Evolutionary conservation across 371 early-diverging fungal species (phyloP).

Genomic region (Syncephalis fuscata): DNA sequence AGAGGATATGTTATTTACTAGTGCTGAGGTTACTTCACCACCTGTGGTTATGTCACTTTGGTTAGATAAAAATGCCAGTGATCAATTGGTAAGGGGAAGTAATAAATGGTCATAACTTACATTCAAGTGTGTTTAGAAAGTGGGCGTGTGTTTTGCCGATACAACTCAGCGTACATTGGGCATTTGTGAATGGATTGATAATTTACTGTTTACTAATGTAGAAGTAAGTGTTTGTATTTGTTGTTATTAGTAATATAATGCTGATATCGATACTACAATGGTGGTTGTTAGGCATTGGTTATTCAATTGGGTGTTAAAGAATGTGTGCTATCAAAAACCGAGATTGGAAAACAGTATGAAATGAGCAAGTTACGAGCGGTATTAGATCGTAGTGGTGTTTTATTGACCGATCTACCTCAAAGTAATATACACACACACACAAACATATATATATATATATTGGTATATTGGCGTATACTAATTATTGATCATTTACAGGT

Average conservation of each 20-base stretch:
- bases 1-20: constrained; percentile 72
- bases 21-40: constrained; percentile 43
- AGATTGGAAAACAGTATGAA: constrained; percentile 40
- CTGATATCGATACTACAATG: not conserved
- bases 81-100: too few species aligned
- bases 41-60: constrained; percentile 73
- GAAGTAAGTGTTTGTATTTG: constrained; percentile 28
- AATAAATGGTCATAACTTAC: not conserved
- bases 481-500: constrained; percentile 12
- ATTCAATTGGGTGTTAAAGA: constrained; percentile 89
- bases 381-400: constrained; percentile 55
- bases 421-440: too few species aligned
- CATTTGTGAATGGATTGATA: constrained; percentile 79
- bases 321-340: constrained; percentile 52
- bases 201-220: constrained; percentile 78
- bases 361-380: constrained; percentile 40
- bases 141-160: constrained; percentile 82
- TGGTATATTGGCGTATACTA: not conserved
- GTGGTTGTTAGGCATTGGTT: constrained; percentile 37
- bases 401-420: constrained; percentile 45
- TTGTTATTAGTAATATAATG: not conserved
- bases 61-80: constrained; percentile 19
- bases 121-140: constrained; percentile 21
- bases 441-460: not conserved
- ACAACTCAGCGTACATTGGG: constrained; percentile 61